Percentiles rank a stretch among this genome's conserved stretches.
Conservation (phyloP, 352 stramenopile genomes). For the Globisporangium perplexum region DNA sequence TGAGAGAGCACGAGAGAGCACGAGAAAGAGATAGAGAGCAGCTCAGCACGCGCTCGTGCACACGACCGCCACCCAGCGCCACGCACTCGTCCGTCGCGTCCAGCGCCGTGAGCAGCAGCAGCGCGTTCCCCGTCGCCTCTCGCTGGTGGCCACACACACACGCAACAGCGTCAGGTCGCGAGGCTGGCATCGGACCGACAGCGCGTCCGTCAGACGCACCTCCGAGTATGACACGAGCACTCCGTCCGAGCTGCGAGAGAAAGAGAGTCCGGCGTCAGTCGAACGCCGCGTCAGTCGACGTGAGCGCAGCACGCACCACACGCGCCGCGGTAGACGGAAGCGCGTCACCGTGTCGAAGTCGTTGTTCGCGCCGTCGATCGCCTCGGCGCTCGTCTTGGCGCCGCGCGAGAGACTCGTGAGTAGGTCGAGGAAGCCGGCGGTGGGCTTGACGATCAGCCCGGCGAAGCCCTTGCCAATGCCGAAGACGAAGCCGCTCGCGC, state of each 20-base stretch:
- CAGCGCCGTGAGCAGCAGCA: slow-evolving; percentile 68
- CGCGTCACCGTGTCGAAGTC: slow-evolving; percentile 49
- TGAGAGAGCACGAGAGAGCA: slow-evolving; percentile 1
- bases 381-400: slow-evolving; percentile 77
- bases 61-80: no score
- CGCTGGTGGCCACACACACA: slow-evolving; percentile 13
- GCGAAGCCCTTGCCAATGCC: slow-evolving; percentile 82
- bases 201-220: slow-evolving; percentile 1
- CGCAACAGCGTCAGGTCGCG: not conserved
- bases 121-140: slow-evolving; percentile 67
- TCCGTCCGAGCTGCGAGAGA: slow-evolving; percentile 44
- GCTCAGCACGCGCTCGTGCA: slow-evolving; percentile 1
- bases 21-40: not conserved
- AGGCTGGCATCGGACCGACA: not conserved
- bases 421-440: slow-evolving; percentile 75
- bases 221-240: slow-evolving; percentile 82
- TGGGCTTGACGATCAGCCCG: slow-evolving; percentile 79
- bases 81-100: slow-evolving; percentile 77
- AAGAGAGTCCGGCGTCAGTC: slow-evolving; percentile 9
- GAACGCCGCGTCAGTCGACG: no score
- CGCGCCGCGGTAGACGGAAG: slow-evolving; percentile 61
- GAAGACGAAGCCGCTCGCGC: slow-evolving; percentile 74
- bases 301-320: slow-evolving; percentile 47
- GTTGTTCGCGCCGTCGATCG: slow-evolving; percentile 55
- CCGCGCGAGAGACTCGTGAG: slow-evolving; percentile 76